Base-by-base conservation (phyloP, 208 protist species). In the Trypanosoma grayi region DNA sequence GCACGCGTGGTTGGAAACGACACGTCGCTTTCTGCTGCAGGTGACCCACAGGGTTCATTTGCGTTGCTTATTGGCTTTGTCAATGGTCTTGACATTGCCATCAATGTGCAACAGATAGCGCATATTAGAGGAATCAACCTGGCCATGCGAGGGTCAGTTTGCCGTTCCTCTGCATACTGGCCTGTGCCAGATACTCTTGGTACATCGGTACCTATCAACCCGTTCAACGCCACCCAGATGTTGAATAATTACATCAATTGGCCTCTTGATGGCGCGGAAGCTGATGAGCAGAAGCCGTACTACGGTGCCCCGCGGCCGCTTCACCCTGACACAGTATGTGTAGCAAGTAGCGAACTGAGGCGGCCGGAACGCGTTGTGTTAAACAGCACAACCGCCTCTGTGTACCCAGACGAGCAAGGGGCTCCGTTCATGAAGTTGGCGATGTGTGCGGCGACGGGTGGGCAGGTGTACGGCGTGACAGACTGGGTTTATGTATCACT, bases 401-500 rank as follows among this genome's bases (percentile, higher is more conserved):
- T 56, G 30, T 16, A 50, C 2, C 4, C 14, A 24, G 57, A 57
- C 8, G 44, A 39, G 14, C 30, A 57, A 22, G 64, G 37, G n/a
- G 53, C 58, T 20, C 25, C 44, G 13, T 60, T 28, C 22, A 31
- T 73, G 22, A 43, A 55, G 5, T 43, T 70, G 48, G 72, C 72
- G 13, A 79, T 92, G 71, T 92, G 85, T 65, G 68, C 80, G 18
- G 51, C 79, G 11, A 41, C 56, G 40, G 70, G 90, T 57, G 81
- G 76, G 57, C 69, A 74, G 22, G 72, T 75, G 14, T 92, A 84
- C 55, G 83, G 85, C 28, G 75, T 84, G 43, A 89, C 73, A n/a
- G 88, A 94, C 63, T 92, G 84, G 88, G 75, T 92, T 27, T 73
- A 84, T 60, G 25, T 94, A 34, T 78, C 85, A 22, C 51, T 94